A percentile compares a stretch with the other conserved stretches of the same genome.
Conservation (phyloP, 192 early-diverging fungal species). For the Geosiphon pyriformis region DNA sequence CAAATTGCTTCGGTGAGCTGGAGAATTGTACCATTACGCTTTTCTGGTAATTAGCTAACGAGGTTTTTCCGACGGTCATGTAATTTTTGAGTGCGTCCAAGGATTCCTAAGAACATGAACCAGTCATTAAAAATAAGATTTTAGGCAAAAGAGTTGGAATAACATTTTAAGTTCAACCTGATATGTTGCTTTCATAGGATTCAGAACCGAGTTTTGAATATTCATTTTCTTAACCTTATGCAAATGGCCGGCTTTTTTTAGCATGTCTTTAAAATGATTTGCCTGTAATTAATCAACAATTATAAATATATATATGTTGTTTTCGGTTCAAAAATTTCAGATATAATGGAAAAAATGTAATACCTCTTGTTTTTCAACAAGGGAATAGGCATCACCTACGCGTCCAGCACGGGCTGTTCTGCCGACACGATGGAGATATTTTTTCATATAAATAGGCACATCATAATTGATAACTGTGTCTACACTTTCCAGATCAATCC, state of each 20-base stretch:
- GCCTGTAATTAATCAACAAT: slow-evolving; percentile 28
- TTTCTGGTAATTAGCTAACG: not conserved
- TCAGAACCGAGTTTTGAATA: slow-evolving; percentile 27
- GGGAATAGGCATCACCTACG: slow-evolving; percentile 70
- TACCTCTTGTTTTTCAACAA: slow-evolving; percentile 62
- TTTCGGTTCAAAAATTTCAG: not conserved
- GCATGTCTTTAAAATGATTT: slow-evolving; percentile 68
- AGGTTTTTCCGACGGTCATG: not conserved
- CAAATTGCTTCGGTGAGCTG: too few relatives aligned
- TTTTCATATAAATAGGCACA: slow-evolving; percentile 70
- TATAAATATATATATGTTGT: not conserved
- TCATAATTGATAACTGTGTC: slow-evolving; percentile 84
- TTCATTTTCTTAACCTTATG: slow-evolving; percentile 48
- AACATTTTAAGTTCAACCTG: slow-evolving; percentile 1
- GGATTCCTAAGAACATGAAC: slow-evolving; percentile 12
- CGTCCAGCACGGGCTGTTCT: slow-evolving; percentile 86
- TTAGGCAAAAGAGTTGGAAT: not conserved
- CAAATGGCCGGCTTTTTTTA: slow-evolving; percentile 56
- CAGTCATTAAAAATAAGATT: not conserved
- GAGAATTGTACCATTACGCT: not conserved
- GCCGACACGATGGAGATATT: slow-evolving; percentile 91
- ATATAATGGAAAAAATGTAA: not conserved
- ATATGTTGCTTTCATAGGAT: slow-evolving; percentile 5
- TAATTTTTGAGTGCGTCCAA: slow-evolving; percentile 18
- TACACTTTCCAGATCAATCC: slow-evolving; percentile 81